Base-by-base conservation (phyloP, 345 rosid species). In the Citrus glauca region DNA sequence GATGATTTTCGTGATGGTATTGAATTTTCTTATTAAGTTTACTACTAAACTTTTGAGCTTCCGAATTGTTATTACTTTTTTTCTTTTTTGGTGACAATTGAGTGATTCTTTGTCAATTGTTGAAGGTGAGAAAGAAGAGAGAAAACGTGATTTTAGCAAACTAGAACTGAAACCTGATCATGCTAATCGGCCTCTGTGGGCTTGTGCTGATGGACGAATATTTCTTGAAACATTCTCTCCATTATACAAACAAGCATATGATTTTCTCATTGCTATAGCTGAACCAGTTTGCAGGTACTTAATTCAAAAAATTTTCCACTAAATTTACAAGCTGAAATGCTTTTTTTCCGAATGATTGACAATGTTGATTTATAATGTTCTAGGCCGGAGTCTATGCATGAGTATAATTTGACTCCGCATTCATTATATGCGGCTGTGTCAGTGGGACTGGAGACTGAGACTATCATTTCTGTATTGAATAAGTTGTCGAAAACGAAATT, bases 311-410 rank as follows among this genome's bases (percentile, higher is more conserved):
- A 20, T 0, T 3, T 64, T 64, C 24, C 7, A 5, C 16, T 0
- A 20, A 6, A 37, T 74, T 63, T 74, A 9, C 16, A 25, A 45
- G 13, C 30, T 75, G 45, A 63, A 45, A 19, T 63, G 13, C 27
- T 20, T 77, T 61, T 61, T 16, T 64, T 4, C 22, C 7, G 1
- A 22, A 4, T 66, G 69, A 50, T 72, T 77, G 38, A 69, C 45
- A 68, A 40, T 76, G 59, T 74, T 78, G 4, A 27, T 40, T 69
- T 62, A 5, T 63, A 60, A 65, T 59, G 32, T 70, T 71, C 25
- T 66, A 95, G 99, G 95, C 99, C 99, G 0, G 99, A 94, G 88
- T 91, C 97, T 0, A 96, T 96, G 99, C 99, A 96, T 57, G 98
- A 96, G 87, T 94, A 96, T 78, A 94, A 92, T 84, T 78, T 96